These are phyloP conservation scores for Dictyostelium firmibasis DNA, from an alignment of 78 protist species.

Conservation along the genomic window DNA sequence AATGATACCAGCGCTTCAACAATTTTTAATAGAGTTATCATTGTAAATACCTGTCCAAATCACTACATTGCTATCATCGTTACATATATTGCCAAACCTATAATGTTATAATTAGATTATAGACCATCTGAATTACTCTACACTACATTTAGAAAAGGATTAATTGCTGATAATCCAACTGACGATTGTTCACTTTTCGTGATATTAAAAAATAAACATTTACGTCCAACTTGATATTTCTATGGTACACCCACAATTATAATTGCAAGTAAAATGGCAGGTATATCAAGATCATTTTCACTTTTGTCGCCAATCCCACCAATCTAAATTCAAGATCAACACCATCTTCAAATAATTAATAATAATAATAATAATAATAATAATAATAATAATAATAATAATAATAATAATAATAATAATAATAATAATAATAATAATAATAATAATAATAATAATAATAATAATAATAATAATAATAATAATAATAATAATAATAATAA, in stretches of 20 bases:
- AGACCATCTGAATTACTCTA: background rate
- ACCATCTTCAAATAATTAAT: background rate
- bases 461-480: too few species aligned
- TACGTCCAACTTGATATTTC: slow-evolving; percentile 79
- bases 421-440: too few species aligned
- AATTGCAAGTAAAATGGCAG: slow-evolving; percentile 96
- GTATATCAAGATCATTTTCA: slow-evolving; percentile 86
- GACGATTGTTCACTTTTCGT: slow-evolving; percentile 57
- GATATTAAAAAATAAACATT: slow-evolving; percentile 55
- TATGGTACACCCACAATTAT: slow-evolving; percentile 88
- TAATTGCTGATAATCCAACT: slow-evolving; percentile 87
- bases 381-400: background rate
- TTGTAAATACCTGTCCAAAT: slow-evolving; percentile 92
- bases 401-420: background rate
- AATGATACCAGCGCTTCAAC: slow-evolving; percentile 30
- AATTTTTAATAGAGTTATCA: slow-evolving; percentile 90
- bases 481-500: too few species aligned
- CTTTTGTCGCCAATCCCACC: background rate
- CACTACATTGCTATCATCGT: slow-evolving; percentile 81
- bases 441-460: too few species aligned
- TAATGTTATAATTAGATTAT: slow-evolving; percentile 84
- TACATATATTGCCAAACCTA: slow-evolving; percentile 86
- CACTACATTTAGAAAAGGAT: slow-evolving; percentile 76
- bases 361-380: background rate
- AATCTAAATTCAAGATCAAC: background rate